Evolutionary conservation across 306 rosid species (phyloP).

Genomic region (Cicer judaicum): DNA sequence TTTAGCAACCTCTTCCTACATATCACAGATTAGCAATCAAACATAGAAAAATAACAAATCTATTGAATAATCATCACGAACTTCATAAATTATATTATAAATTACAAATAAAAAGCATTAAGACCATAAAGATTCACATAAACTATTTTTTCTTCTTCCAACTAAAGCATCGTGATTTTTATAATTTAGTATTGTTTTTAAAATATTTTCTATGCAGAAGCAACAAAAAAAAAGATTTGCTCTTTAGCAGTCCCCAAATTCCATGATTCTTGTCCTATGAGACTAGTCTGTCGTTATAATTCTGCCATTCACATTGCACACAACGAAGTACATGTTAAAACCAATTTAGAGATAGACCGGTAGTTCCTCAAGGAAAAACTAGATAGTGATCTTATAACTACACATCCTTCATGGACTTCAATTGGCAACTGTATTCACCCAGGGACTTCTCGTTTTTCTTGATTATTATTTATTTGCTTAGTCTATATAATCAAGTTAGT

Average conservation of each 20-base stretch:
- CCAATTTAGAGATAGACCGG: not conserved
- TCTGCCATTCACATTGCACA: slow-evolving; percentile 4
- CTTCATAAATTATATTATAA: not conserved
- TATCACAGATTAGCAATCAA: slow-evolving; percentile 29
- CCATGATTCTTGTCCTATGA: not conserved
- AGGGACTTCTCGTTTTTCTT: not conserved
- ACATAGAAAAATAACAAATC: not conserved
- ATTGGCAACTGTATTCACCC: not conserved
- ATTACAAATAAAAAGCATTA: not conserved
- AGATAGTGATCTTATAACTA: not conserved
- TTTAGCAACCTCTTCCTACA: slow-evolving; percentile 88
- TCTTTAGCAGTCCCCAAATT: slow-evolving; percentile 21
- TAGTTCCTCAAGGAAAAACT: not conserved
- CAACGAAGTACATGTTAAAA: not conserved
- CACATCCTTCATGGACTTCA: not conserved
- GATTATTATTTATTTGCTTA: not conserved
- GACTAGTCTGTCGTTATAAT: not conserved
- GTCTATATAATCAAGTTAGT: not conserved
- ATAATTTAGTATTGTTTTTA: not conserved
- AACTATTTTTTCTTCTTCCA: slow-evolving; percentile 30
- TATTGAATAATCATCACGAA: not conserved
- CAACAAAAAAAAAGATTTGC: not conserved
- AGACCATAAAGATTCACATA: not conserved
- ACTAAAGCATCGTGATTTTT: slow-evolving; percentile 5
- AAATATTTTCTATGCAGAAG: not conserved